Percentiles rank a stretch among this genome's conserved stretches.
These are phyloP conservation scores for Combretum micranthum DNA, from an alignment of 345 rosid species.

Conservation along the genomic window DNA sequence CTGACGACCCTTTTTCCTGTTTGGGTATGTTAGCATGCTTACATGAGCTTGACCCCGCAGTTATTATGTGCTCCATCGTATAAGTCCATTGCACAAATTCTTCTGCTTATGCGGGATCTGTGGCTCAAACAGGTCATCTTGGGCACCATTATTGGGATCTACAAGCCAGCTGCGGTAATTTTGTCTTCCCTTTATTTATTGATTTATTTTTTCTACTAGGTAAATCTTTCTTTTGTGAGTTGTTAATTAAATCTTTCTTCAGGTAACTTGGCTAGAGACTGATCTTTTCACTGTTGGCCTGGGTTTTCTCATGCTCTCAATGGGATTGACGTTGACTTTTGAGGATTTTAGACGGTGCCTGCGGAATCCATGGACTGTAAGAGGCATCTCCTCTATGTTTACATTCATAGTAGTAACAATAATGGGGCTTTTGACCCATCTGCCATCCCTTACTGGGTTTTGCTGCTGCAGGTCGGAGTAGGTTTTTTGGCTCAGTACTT, in stretches of 20 bases:
- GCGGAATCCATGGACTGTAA: constrained; percentile 97
- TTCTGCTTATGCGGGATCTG: neutral
- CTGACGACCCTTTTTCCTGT: constrained; percentile 86
- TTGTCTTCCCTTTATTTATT: constrained; percentile 10
- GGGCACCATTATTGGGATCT: constrained; percentile 87
- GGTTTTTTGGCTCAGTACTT: constrained; percentile 89
- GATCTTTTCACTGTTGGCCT: constrained; percentile 82
- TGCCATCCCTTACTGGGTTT: constrained; percentile 8
- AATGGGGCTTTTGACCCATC: neutral
- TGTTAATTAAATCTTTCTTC: constrained; percentile 10
- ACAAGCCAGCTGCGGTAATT: constrained; percentile 80
- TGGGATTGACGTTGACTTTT: constrained; percentile 91
- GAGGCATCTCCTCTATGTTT: constrained; percentile 14
- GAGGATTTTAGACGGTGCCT: constrained; percentile 86
- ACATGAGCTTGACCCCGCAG: neutral
- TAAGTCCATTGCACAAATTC: no score
- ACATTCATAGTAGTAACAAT: constrained; percentile 5
- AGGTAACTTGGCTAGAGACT: constrained; percentile 95
- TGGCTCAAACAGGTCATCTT: constrained; percentile 49
- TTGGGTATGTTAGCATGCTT: constrained; percentile 46
- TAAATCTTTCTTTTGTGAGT: constrained; percentile 4
- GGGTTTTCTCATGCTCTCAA: constrained; percentile 97
- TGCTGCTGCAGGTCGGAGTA: constrained; percentile 80
- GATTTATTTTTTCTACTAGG: neutral
- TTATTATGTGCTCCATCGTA: no score